Base-by-base conservation (phyloP, 2,329 filamentous ascomycete species). In the Paracamarosporium sp. region DNA sequence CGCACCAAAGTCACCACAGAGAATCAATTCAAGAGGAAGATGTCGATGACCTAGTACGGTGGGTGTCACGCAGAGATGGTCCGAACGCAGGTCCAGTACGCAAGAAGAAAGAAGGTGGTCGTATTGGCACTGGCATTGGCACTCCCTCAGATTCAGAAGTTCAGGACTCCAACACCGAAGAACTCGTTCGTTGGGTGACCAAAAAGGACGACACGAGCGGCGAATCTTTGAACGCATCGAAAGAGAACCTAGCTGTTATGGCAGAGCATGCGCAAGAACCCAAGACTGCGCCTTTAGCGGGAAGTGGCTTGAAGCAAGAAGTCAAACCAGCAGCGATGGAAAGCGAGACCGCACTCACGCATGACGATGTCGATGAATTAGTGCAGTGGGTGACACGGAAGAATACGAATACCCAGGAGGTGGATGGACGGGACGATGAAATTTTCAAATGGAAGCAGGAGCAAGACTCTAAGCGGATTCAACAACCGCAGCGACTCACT, bases 31-130 rank as follows among this genome's bases (percentile, higher is more conserved):
- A 59, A 1, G 40, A 67, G 22, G 57, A 64, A 6, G 70, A 72
- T 28, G 60, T 71, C 11, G 64, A 67, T 41, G 68, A 70, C 15
- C 65, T 72, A 2, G 64, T 72, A 6, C 55, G 64, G 30, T 71
- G 67, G 68, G 62, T 70, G 15, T 67, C 64, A 11, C 59, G 59
- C 3, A 67, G 54, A 52, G 62, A 65, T 31, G 61, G 56, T 22
- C 35, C 47, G 5, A 55, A 56, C 5, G 60, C 53, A 4, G 62
- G 56, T 20, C 56, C 57, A 5, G 48, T 61, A 2, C 51, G 48
- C 7, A 36, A 53, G 11, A 53, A 55, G 11, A 31, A 35, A 24
- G 40, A 13, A 28, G n/a, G 22, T 13, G 28, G 12, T n/a, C n/a
- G 22, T 9, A 17, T 11, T 12, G 35, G 22, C 20, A 35, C 12